Conservation (phyloP, 148 eudicot genomes). For the Rhododendron kiyosumense region DNA sequence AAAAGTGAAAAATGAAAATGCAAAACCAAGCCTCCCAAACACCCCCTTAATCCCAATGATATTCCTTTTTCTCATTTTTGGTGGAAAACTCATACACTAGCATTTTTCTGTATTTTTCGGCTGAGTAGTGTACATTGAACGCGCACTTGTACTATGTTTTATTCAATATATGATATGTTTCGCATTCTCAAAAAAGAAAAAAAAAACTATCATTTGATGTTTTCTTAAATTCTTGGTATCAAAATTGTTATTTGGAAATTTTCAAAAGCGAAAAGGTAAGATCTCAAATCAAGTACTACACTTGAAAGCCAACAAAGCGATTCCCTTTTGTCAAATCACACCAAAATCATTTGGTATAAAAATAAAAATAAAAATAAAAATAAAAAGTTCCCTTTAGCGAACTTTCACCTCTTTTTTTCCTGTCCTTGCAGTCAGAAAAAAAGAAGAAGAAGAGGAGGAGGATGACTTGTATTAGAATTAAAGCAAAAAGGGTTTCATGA, state of each 20-base stretch:
- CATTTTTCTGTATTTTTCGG: too few relatives aligned
- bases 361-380: too few relatives aligned
- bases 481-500: slow-evolving; percentile 17
- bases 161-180: too few relatives aligned
- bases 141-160: too few relatives aligned
- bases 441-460: not conserved
- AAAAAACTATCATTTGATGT: not conserved
- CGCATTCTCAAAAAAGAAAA: too few relatives aligned
- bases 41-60: not conserved
- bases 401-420: not conserved
- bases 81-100: not conserved
- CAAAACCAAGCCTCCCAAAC: too few relatives aligned
- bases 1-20: too few relatives aligned
- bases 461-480: slow-evolving; percentile 28
- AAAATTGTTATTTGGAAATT: not conserved
- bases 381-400: not conserved
- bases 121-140: too few relatives aligned
- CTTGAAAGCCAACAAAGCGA: not conserved
- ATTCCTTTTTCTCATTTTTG: not conserved
- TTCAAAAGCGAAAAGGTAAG: not conserved
- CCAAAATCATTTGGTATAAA: not conserved
- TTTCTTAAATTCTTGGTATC: not conserved
- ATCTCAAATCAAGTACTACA: not conserved
- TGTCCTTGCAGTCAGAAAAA: not conserved
- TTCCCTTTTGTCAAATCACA: not conserved